phyloP scores from a whole-genome alignment of 2,329 filamentous ascomycete genomes.

The Mycosphaerella sp. region DNA sequence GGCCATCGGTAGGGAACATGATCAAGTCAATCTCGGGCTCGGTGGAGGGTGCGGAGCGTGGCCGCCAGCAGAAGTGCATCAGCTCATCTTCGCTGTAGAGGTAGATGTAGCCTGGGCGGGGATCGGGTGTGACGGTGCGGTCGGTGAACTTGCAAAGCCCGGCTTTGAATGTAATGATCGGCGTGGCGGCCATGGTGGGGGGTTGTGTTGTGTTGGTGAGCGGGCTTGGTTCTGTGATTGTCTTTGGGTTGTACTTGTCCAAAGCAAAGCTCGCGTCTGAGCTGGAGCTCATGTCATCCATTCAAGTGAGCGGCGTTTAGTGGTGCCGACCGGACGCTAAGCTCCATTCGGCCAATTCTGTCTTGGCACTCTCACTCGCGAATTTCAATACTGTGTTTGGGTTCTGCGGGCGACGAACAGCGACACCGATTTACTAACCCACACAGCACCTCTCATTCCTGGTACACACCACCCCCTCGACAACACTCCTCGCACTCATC shows the following conservation, averaged over 20 bases:
- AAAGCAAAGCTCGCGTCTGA: too few relatives aligned
- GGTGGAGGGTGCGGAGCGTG: constrained; percentile 62
- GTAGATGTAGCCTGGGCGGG: constrained; percentile 79
- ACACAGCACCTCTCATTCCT: constrained; percentile 11
- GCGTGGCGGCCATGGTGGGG: constrained; percentile 66
- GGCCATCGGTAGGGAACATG: constrained; percentile 86
- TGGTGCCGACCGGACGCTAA: too few relatives aligned
- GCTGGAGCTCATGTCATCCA: too few relatives aligned
- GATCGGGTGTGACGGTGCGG: constrained; percentile 64
- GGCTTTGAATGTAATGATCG: constrained; percentile 94
- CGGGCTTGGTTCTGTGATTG: constrained; percentile 1
- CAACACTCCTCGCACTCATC: not conserved
- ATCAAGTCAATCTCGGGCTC: constrained; percentile 80
- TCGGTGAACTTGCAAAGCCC: constrained; percentile 65
- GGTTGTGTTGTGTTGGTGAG: constrained; percentile 11
- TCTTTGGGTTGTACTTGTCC: not conserved
- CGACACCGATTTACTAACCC: constrained; percentile 13
- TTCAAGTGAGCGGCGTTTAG: too few relatives aligned
- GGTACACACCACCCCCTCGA: not conserved
- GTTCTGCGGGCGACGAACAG: constrained; percentile 6
- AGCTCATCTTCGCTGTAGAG: constrained; percentile 92
- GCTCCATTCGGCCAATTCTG: too few relatives aligned
- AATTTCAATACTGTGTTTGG: too few relatives aligned
- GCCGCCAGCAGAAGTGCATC: constrained; percentile 95
- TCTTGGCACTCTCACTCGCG: too few relatives aligned